Evolutionary conservation across 805 yeast species (phyloP).

Genomic region (Metschnikowia reukaufii): DNA sequence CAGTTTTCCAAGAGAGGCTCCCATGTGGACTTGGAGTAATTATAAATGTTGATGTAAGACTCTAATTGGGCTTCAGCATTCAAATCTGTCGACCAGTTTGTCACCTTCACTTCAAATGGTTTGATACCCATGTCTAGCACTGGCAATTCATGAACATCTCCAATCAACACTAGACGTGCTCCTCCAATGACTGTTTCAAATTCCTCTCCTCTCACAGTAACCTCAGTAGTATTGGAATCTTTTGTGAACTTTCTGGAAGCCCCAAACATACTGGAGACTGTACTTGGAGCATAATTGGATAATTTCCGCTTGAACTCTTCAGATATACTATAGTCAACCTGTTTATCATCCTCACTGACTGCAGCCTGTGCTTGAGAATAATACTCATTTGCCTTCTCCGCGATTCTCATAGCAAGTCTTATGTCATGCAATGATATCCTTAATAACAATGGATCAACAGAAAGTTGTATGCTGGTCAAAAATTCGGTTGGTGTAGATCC

Average conservation of each 20-base stretch:
- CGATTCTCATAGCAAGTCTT: conserved; percentile 69
- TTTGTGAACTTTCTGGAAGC: conserved; percentile 33
- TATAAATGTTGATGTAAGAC: conserved; percentile 72
- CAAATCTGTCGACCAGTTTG: conserved; percentile 85
- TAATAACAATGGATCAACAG: conserved; percentile 77
- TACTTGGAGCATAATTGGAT: conserved; percentile 68
- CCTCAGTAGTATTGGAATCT: conserved; percentile 18
- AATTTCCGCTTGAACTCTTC: conserved; percentile 63
- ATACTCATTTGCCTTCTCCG: conserved; percentile 66
- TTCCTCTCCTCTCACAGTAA: conserved; percentile 66
- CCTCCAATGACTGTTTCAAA: conserved; percentile 70
- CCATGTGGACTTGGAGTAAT: conserved; percentile 90
- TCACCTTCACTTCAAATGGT: conserved; percentile 65
- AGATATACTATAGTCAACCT: conserved; percentile 45
- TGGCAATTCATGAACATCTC: conserved; percentile 90
- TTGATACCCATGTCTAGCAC: conserved; percentile 72
- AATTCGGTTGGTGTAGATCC: conserved; percentile 59
- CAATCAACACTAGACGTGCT: conserved; percentile 75
- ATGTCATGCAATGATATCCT: conserved; percentile 88
- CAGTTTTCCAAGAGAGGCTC: conserved; percentile 91
- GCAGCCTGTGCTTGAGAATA: conserved; percentile 30
- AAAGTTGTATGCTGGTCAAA: conserved; percentile 63
- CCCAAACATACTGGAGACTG: conserved; percentile 44
- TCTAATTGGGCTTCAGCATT: conserved; percentile 66
- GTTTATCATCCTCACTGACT: conserved; percentile 16